Percentiles rank a stretch among this genome's conserved stretches.
Evolutionary conservation across 495 filamentous ascomycete genomes (phyloP).

Genomic region (Penicillium longicatenatum): DNA sequence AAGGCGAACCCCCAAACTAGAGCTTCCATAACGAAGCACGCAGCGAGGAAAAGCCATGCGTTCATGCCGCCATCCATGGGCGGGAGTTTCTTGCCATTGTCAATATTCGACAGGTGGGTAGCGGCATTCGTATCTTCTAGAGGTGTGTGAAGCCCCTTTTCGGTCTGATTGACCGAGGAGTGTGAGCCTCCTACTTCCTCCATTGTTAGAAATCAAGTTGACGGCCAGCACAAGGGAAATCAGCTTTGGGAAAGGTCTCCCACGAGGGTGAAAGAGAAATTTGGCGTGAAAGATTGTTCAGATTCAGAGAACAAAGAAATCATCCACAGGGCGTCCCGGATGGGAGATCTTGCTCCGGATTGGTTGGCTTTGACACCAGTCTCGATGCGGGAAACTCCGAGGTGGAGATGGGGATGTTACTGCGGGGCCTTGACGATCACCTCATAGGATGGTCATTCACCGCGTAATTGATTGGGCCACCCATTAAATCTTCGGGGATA

Average conservation of each 20-base stretch:
- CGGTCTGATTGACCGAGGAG: neutral
- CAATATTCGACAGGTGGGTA: neutral
- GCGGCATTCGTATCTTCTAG: neutral
- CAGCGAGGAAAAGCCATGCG: slow-evolving; percentile 62
- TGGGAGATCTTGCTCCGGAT: neutral
- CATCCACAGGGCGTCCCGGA: neutral
- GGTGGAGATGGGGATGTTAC: neutral
- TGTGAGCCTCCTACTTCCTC: neutral
- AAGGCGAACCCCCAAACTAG: slow-evolving; percentile 56
- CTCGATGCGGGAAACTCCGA: neutral
- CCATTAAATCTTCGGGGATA: neutral
- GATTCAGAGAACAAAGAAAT: neutral
- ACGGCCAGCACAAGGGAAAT: neutral
- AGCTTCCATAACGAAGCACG: slow-evolving; percentile 61
- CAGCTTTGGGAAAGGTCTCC: neutral
- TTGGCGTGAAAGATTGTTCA: neutral
- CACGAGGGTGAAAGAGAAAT: neutral
- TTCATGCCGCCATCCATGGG: slow-evolving; percentile 59
- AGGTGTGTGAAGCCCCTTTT: neutral
- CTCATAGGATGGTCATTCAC: neutral
- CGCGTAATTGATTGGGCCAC: neutral
- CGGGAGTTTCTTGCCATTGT: slow-evolving; percentile 36
- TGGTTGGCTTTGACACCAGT: neutral
- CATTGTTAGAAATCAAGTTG: neutral
- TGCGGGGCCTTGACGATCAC: neutral